Percentiles rank a stretch among this genome's conserved stretches.
Conservation (phyloP, 2,329 filamentous ascomycete genomes). For the Clonostachys chloroleuca region DNA sequence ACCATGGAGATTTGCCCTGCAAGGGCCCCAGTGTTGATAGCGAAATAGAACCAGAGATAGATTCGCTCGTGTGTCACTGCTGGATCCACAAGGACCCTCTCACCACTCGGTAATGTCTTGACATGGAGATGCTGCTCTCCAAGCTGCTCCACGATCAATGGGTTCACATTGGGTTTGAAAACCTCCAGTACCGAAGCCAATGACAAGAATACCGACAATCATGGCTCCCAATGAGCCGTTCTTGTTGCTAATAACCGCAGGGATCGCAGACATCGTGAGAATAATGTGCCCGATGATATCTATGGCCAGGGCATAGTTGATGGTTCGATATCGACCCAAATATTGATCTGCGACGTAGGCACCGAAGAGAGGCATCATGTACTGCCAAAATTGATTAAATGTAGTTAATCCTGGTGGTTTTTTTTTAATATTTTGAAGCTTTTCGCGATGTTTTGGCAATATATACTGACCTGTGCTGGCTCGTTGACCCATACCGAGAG, state of each 20-base stretch:
- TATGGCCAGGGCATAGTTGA: constrained; percentile 55
- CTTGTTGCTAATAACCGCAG: constrained; percentile 51
- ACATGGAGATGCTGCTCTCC: constrained; percentile 49
- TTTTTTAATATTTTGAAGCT: background rate
- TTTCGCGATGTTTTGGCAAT: background rate
- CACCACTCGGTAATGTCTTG: constrained; percentile 45
- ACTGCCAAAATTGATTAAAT: constrained; percentile 46
- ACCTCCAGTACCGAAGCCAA: constrained; percentile 63
- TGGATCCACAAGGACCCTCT: constrained; percentile 63
- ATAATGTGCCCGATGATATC: constrained; percentile 64
- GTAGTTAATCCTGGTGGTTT: constrained; percentile 18
- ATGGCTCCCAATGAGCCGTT: constrained; percentile 57
- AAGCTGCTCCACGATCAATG: constrained; percentile 63
- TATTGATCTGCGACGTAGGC: constrained; percentile 48
- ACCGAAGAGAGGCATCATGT: constrained; percentile 53
- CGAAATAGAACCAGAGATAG: constrained; percentile 67
- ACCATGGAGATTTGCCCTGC: constrained; percentile 62
- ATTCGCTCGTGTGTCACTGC: constrained; percentile 58
- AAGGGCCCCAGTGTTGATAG: constrained; percentile 68
- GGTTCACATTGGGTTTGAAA: constrained; percentile 73
- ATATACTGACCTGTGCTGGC: constrained; percentile 31
- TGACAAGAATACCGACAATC: constrained; percentile 50
- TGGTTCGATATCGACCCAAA: constrained; percentile 66
- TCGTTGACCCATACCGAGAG: constrained; percentile 52
- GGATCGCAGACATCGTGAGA: constrained; percentile 61